Evolutionary conservation across 805 yeast genomes (phyloP).

Genomic region (Tetrapisispora fleetii): DNA sequence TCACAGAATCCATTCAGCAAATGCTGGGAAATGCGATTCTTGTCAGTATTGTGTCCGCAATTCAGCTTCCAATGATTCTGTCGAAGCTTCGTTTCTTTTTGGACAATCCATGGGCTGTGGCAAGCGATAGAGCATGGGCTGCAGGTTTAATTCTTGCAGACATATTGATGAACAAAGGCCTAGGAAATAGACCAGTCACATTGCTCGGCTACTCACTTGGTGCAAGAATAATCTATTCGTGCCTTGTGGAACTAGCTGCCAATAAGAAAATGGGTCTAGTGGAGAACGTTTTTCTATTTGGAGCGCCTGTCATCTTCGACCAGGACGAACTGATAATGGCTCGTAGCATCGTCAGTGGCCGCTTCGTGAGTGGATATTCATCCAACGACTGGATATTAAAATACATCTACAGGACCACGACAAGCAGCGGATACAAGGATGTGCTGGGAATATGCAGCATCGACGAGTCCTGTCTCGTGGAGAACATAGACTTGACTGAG

Average conservation of each 20-base stretch:
- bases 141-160: slow-evolving; percentile 90
- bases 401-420: slow-evolving; percentile 86
- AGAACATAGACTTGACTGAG: slow-evolving; percentile 81
- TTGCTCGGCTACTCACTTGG: slow-evolving; percentile 91
- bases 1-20: slow-evolving; percentile 90
- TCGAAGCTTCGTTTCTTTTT: slow-evolving; percentile 80
- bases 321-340: slow-evolving; percentile 69
- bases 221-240: slow-evolving; percentile 83
- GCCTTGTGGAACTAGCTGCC: slow-evolving; percentile 75
- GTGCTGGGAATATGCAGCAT: slow-evolving; percentile 84
- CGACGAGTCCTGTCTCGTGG: slow-evolving; percentile 52
- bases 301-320: slow-evolving; percentile 77
- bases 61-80: slow-evolving; percentile 85
- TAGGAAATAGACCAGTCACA: slow-evolving; percentile 89
- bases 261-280: slow-evolving; percentile 80
- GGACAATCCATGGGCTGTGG: slow-evolving; percentile 97
- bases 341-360: slow-evolving; percentile 79
- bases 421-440: slow-evolving; percentile 73
- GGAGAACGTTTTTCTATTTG: slow-evolving; percentile 80
- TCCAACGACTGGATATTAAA: slow-evolving; percentile 94
- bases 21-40: slow-evolving; percentile 84
- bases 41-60: slow-evolving; percentile 83
- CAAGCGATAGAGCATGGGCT: slow-evolving; percentile 93
- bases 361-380: slow-evolving; percentile 83
- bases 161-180: slow-evolving; percentile 71